A percentile compares a stretch with the other conserved stretches of the same genome.
phyloP scores from a whole-genome alignment of 495 filamentous ascomycete genomes.

The Xylaria castorea region DNA sequence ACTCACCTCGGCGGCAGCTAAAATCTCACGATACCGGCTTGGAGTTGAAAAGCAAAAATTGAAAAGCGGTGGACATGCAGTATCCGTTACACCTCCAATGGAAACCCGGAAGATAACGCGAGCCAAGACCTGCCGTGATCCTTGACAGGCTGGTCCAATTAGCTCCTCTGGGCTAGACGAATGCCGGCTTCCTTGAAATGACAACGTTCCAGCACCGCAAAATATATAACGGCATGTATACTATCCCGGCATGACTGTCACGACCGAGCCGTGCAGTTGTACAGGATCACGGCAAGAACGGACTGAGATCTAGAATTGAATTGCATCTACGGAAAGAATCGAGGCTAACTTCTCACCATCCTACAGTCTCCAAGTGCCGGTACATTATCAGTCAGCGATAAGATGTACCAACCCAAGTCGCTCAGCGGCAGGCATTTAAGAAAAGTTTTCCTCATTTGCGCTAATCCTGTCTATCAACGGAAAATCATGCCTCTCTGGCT shows the following conservation, averaged over 20 bases:
- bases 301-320: constrained; percentile 18
- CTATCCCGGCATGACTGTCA: constrained; percentile 1
- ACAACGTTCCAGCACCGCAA: constrained; percentile 21
- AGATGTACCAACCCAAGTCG: neutral
- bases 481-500: constrained; percentile 17
- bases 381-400: neutral
- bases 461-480: neutral
- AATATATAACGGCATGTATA: neutral
- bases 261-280: constrained; percentile 22
- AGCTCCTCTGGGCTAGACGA: constrained; percentile 11
- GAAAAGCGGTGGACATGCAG: constrained; percentile 24
- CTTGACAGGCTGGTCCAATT: neutral
- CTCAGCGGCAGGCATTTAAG: neutral
- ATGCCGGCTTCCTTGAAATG: constrained; percentile 21
- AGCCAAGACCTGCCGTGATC: constrained; percentile 22
- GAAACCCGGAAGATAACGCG: constrained; percentile 16
- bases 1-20: constrained; percentile 2
- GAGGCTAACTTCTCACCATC: neutral
- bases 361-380: neutral
- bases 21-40: constrained; percentile 16
- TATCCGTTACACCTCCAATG: constrained; percentile 15
- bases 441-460: neutral
- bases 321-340: neutral
- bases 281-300: constrained; percentile 11
- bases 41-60: constrained; percentile 23